A percentile compares a stretch with the other conserved stretches of the same genome.
Evolutionary conservation across 163 green algal genomes (phyloP).

Genomic region (Trebouxia gelatinosa): DNA sequence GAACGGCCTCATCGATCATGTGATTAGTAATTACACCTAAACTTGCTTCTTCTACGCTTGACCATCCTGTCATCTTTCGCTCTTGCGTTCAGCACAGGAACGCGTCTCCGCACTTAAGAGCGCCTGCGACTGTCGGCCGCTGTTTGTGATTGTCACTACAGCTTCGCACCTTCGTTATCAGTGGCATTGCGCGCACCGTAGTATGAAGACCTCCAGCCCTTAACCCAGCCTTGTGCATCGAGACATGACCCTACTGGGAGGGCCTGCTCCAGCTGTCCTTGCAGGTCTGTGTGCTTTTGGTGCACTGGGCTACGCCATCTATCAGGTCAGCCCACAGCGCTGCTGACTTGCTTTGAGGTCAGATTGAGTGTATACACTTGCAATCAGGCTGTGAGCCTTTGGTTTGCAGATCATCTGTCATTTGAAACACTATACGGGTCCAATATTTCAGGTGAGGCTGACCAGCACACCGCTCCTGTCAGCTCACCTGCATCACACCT

Average conservation of each 20-base stretch:
- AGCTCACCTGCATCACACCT: background rate
- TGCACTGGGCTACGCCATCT: constrained; percentile 5
- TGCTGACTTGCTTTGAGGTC: background rate
- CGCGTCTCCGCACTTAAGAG: no score
- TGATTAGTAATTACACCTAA: no score
- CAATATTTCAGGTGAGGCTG: constrained; percentile 75
- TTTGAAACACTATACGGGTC: constrained; percentile 87
- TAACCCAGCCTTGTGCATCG: no score
- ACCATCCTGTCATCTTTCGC: no score
- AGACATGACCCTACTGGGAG: constrained; percentile 11
- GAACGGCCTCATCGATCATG: no score
- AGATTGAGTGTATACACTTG: background rate
- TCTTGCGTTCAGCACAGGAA: no score
- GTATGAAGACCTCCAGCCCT: no score
- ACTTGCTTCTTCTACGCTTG: no score
- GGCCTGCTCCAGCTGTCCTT: constrained; percentile 1
- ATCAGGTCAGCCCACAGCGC: background rate
- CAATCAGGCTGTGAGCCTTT: background rate
- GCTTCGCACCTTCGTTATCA: no score
- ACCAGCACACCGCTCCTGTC: background rate
- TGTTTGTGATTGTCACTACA: no score
- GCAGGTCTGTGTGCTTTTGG: constrained; percentile 18
- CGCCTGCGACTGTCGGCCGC: no score
- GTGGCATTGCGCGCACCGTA: no score
- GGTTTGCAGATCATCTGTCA: constrained; percentile 80